Percentiles rank a stretch among this genome's conserved stretches.
Conservation (phyloP, 23 red algal species). For the Chondrus crispus region DNA sequence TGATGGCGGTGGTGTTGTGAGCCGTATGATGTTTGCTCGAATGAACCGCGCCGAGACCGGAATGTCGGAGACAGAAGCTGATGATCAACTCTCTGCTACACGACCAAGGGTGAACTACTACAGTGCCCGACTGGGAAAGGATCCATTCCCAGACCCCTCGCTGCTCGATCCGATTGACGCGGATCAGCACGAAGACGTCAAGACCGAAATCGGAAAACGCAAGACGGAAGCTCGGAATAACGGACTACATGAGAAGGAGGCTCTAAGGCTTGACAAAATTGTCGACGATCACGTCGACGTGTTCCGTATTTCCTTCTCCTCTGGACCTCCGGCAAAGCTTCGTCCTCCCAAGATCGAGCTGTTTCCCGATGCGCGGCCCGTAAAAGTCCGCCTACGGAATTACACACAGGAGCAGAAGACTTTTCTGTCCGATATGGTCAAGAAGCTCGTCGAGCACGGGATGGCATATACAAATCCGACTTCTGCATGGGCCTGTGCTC, state of each 20-base stretch:
- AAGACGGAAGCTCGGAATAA: not conserved
- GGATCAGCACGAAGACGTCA: not conserved
- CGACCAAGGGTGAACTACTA: not conserved
- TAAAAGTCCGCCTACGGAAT: too few species aligned
- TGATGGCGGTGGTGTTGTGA: not conserved
- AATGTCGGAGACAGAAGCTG: not conserved
- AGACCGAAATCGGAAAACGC: not conserved
- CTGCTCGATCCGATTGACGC: conserved; percentile 10
- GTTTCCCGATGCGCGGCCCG: too few species aligned
- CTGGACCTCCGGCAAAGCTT: too few species aligned
- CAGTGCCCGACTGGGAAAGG: conserved; percentile 16
- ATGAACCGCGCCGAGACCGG: not conserved
- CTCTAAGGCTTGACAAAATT: not conserved
- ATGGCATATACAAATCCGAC: too few species aligned
- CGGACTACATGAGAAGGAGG: not conserved
- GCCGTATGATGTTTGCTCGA: conserved; percentile 1
- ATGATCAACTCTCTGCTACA: not conserved
- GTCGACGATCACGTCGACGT: conserved; percentile 22
- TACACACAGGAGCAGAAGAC: too few species aligned
- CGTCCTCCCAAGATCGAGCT: too few species aligned
- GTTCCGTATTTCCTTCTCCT: not conserved
- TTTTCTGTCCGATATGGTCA: too few species aligned
- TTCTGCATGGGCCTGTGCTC: too few species aligned
- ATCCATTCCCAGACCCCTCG: not conserved
- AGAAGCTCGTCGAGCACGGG: too few species aligned